Conservation (phyloP, 2,329 filamentous ascomycete species). For the Venturia effusa region DNA sequence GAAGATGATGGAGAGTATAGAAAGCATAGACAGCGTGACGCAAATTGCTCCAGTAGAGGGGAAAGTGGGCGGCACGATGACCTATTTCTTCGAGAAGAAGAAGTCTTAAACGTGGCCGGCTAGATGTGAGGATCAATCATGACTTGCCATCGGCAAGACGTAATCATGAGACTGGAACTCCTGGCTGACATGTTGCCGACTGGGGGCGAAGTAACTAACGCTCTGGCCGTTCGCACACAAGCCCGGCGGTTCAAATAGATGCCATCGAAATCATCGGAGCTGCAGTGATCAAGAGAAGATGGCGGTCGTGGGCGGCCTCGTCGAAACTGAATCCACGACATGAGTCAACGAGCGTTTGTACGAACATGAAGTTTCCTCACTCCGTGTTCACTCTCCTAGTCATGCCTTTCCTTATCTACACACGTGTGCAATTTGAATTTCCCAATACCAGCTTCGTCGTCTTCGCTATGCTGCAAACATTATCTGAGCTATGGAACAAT, state of each 20-base stretch:
- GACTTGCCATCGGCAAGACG: background rate
- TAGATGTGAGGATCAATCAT: background rate
- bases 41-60: background rate
- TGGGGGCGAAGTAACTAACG: background rate
- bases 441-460: no score
- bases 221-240: background rate
- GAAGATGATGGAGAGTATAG: background rate
- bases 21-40: background rate
- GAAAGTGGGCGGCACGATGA: background rate
- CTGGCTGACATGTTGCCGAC: background rate
- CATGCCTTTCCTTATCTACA: background rate
- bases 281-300: background rate
- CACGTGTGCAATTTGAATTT: background rate
- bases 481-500: no score
- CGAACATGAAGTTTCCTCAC: background rate
- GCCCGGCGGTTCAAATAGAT: background rate
- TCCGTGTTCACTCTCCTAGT: background rate
- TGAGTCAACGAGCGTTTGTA: background rate
- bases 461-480: no score
- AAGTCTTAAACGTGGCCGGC: background rate
- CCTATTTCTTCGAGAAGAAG: constrained; percentile 4
- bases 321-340: background rate
- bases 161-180: background rate
- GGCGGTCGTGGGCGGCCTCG: background rate
- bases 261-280: background rate